Conservation (phyloP, 2,329 filamentous ascomycete genomes). For the Cyclaneusma minus region DNA sequence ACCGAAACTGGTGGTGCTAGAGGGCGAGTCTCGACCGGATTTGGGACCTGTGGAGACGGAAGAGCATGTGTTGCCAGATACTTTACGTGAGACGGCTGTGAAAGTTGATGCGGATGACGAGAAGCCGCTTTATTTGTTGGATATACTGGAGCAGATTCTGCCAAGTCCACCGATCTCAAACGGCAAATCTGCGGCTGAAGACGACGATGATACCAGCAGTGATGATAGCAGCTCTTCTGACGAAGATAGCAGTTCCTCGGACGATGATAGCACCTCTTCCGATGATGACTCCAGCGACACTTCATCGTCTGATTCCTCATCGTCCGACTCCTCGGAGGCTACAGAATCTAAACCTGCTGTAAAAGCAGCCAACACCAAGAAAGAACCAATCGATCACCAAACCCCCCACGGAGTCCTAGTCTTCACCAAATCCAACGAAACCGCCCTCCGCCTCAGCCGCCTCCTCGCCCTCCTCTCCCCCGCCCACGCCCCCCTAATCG, state of each 20-base stretch:
- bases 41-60: conserved; percentile 7
- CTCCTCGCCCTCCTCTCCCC: conserved; percentile 56
- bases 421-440: conserved; percentile 84
- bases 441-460: conserved; percentile 70
- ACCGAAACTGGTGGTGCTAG: conserved; percentile 63
- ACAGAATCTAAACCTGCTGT: conserved; percentile 3
- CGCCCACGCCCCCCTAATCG: conserved; percentile 37
- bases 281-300: conserved; percentile 5
- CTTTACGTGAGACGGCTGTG: conserved; percentile 49
- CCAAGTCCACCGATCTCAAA: conserved; percentile 7
- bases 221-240: conserved; percentile 10
- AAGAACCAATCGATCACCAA: conserved; percentile 9
- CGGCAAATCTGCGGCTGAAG: no score
- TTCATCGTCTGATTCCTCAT: conserved; percentile 2
- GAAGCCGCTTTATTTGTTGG: conserved; percentile 75
- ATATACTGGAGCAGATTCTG: conserved; percentile 46
- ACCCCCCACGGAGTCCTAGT: conserved; percentile 42
- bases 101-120: conserved; percentile 53
- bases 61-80: conserved; percentile 36
- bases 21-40: conserved; percentile 25
- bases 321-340: not conserved
- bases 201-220: conserved; percentile 7
- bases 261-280: conserved; percentile 6
- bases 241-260: conserved; percentile 5
- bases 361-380: conserved; percentile 5